These are phyloP conservation scores for Coleophoma crateriformis DNA, from an alignment of 2,329 filamentous ascomycete species.

Conservation along the genomic window DNA sequence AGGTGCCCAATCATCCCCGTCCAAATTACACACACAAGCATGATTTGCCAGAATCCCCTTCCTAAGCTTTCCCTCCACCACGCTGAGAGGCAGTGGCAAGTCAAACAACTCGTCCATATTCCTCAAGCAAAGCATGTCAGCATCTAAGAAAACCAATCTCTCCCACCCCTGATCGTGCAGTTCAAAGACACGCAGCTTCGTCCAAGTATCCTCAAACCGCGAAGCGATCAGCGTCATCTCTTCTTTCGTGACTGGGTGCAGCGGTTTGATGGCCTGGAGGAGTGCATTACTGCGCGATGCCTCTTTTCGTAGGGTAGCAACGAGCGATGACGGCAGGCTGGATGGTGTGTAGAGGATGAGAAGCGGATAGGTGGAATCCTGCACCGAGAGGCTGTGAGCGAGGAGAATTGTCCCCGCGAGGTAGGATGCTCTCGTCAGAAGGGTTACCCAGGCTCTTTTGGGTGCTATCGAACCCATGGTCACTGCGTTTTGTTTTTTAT, in stretches of 20 bases:
- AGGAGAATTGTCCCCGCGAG: constrained; percentile 76
- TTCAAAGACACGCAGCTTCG: constrained; percentile 71
- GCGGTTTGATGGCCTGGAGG: constrained; percentile 60
- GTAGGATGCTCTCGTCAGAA: constrained; percentile 77
- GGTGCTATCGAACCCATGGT: not conserved
- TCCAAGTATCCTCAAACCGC: constrained; percentile 85
- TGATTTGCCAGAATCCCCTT: not conserved
- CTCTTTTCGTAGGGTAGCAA: constrained; percentile 49
- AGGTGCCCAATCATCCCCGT: not conserved
- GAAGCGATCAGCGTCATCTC: constrained; percentile 60
- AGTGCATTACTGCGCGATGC: constrained; percentile 62
- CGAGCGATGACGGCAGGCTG: constrained; percentile 46
- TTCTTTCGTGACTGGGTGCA: constrained; percentile 56
- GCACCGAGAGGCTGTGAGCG: constrained; percentile 63
- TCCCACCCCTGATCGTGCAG: not conserved
- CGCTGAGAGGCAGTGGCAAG: not conserved
- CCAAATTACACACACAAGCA: not conserved
- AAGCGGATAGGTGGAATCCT: constrained; percentile 65
- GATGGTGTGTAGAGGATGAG: constrained; percentile 74
- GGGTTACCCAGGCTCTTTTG: constrained; percentile 59
- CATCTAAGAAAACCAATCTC: not conserved
- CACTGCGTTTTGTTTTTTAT: not conserved
- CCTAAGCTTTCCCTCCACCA: not conserved
- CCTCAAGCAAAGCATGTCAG: not conserved
- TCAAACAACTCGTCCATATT: not conserved